Evolutionary conservation across 2,329 filamentous ascomycete species (phyloP).

Genomic region (Nothopassalora personata): DNA sequence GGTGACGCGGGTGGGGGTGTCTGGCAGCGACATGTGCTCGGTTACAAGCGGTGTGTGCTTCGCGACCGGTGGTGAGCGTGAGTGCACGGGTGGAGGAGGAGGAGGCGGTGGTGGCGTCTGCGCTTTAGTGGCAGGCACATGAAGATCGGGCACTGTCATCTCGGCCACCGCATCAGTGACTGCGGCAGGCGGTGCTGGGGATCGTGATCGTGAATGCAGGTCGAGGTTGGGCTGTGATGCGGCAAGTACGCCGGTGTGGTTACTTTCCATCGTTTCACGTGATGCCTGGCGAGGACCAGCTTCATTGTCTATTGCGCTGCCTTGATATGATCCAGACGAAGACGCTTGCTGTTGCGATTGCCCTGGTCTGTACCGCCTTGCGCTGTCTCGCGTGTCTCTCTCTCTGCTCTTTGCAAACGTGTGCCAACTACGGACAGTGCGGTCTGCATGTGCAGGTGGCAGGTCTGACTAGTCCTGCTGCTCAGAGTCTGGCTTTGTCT

Average conservation of each 20-base stretch:
- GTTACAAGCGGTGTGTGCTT: not conserved
- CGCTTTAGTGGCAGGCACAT: not conserved
- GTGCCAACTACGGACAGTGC: not conserved
- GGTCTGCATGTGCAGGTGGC: not conserved
- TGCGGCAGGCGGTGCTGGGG: conserved; percentile 1
- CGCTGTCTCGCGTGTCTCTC: not conserved
- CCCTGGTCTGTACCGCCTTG: not conserved
- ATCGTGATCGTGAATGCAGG: conserved; percentile 1
- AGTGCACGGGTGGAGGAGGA: not conserved
- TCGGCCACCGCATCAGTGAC: not conserved
- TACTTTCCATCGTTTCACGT: conserved; percentile 16
- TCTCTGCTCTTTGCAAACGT: not conserved
- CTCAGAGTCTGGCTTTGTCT: not conserved
- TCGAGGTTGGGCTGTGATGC: not conserved
- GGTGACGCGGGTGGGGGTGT: conserved; percentile 12
- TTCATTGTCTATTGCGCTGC: conserved; percentile 9
- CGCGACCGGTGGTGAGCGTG: not conserved
- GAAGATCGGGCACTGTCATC: not conserved
- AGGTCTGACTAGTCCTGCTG: not conserved
- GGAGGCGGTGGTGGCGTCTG: not conserved
- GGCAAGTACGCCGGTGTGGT: conserved; percentile 1
- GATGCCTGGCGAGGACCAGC: conserved; percentile 7
- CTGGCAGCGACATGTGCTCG: conserved; percentile 2
- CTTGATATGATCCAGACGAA: not conserved
- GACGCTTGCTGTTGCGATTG: not conserved